A percentile compares a stretch with the other conserved stretches of the same genome.
Conservation (phyloP, 495 filamentous ascomycete genomes). For the Xylaria bambusicola region DNA sequence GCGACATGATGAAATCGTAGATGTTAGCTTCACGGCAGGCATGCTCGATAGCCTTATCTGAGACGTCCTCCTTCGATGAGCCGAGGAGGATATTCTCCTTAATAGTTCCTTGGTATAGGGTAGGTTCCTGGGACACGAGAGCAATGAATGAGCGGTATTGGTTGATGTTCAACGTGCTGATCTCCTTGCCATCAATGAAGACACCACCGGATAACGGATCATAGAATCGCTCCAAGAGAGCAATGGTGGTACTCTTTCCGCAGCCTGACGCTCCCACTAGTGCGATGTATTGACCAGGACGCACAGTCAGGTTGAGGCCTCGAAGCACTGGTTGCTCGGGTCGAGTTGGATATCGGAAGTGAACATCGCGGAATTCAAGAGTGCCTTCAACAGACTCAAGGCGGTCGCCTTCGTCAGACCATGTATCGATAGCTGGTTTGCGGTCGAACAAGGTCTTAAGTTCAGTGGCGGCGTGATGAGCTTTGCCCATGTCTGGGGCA, state of each 20-base stretch:
- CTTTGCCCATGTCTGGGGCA: slow-evolving; percentile 85
- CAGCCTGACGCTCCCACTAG: slow-evolving; percentile 82
- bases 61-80: slow-evolving; percentile 52
- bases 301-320: slow-evolving; percentile 69
- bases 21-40: slow-evolving; percentile 90
- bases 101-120: slow-evolving; percentile 82
- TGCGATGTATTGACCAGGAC: slow-evolving; percentile 78
- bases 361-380: slow-evolving; percentile 78
- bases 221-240: slow-evolving; percentile 82
- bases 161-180: slow-evolving; percentile 72
- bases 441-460: slow-evolving; percentile 80
- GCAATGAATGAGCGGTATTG: slow-evolving; percentile 75
- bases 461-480: slow-evolving; percentile 73
- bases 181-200: slow-evolving; percentile 73
- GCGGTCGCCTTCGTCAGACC: slow-evolving; percentile 70
- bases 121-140: slow-evolving; percentile 85
- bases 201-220: slow-evolving; percentile 74
- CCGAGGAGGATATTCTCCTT: slow-evolving; percentile 81
- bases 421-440: slow-evolving; percentile 75
- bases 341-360: slow-evolving; percentile 80
- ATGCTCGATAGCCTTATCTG: slow-evolving; percentile 68
- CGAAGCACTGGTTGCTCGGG: slow-evolving; percentile 78
- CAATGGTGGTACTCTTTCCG: slow-evolving; percentile 82
- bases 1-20: slow-evolving; percentile 77
- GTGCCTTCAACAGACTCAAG: slow-evolving; percentile 62